Conservation (phyloP, 768 basidiomycete genomes). For the Ramaria sp. region DNA sequence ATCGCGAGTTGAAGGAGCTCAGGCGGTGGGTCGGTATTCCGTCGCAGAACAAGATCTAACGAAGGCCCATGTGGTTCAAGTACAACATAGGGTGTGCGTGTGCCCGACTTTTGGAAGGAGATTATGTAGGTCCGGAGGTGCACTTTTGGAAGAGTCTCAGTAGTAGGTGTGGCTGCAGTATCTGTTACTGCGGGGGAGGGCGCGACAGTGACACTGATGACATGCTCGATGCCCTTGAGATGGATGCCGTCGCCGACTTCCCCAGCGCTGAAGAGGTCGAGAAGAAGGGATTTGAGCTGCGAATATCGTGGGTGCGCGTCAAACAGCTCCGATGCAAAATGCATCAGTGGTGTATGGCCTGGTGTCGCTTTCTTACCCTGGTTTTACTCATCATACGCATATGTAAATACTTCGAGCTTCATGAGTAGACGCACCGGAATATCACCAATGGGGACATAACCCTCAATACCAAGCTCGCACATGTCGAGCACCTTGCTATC, state of each 20-base stretch:
- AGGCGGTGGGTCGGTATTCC: slow-evolving; percentile 63
- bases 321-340: slow-evolving; percentile 92
- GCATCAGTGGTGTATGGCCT: slow-evolving; percentile 86
- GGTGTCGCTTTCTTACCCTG: slow-evolving; percentile 84
- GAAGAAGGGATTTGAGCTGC: slow-evolving; percentile 84
- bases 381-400: neutral
- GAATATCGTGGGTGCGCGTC: slow-evolving; percentile 88
- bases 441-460: slow-evolving; percentile 64
- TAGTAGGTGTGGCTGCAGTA: slow-evolving; percentile 27
- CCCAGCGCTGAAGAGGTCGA: slow-evolving; percentile 81
- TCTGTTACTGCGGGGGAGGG: slow-evolving; percentile 42
- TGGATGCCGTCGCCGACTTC: slow-evolving; percentile 77
- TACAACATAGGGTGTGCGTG: slow-evolving; percentile 70
- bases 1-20: slow-evolving; percentile 76
- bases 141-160: slow-evolving; percentile 56
- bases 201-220: slow-evolving; percentile 71
- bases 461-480: slow-evolving; percentile 87
- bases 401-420: neutral
- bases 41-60: slow-evolving; percentile 70
- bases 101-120: slow-evolving; percentile 63
- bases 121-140: slow-evolving; percentile 85
- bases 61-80: slow-evolving; percentile 86
- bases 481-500: slow-evolving; percentile 84
- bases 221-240: slow-evolving; percentile 75
- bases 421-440: slow-evolving; percentile 58